These are phyloP conservation scores for Coemansia sp. DNA, from an alignment of 192 early-diverging fungal genomes.

Conservation along the genomic window DNA sequence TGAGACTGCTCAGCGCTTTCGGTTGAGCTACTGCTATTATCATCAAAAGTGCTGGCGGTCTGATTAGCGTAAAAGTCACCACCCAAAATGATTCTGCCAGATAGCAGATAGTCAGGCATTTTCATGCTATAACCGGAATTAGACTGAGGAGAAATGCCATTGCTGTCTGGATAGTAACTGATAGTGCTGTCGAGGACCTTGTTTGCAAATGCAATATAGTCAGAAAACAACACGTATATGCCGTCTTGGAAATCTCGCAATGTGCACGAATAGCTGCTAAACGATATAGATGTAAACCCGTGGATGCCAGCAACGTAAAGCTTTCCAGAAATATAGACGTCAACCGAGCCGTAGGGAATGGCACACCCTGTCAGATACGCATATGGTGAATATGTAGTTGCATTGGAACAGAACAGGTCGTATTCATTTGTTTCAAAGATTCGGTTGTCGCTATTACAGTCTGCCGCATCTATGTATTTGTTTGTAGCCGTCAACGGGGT, in stretches of 20 bases:
- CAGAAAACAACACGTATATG: conserved; percentile 1
- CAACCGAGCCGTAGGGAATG: not conserved
- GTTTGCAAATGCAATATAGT: conserved; percentile 4
- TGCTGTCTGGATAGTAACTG: conserved; percentile 6
- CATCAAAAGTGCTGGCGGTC: not conserved
- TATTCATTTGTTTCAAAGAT: not conserved
- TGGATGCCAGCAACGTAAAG: not conserved
- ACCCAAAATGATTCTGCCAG: not conserved
- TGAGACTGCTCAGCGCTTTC: no score
- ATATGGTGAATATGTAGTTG: not conserved
- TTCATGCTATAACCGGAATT: conserved; percentile 3
- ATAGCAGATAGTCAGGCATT: not conserved
- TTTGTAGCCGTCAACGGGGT: not conserved
- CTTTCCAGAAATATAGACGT: not conserved
- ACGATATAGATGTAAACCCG: not conserved
- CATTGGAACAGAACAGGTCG: conserved; percentile 7
- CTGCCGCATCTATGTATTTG: not conserved
- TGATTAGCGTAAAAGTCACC: conserved; percentile 2
- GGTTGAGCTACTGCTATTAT: not conserved
- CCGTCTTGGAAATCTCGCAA: not conserved
- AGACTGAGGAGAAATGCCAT: not conserved
- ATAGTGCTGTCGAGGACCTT: conserved; percentile 1
- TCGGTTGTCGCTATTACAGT: not conserved
- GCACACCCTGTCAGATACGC: conserved; percentile 1
- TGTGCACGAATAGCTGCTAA: not conserved